Evolutionary conservation across 352 stramenopile species (phyloP).

Genomic region (Phytopythium aichiense): DNA sequence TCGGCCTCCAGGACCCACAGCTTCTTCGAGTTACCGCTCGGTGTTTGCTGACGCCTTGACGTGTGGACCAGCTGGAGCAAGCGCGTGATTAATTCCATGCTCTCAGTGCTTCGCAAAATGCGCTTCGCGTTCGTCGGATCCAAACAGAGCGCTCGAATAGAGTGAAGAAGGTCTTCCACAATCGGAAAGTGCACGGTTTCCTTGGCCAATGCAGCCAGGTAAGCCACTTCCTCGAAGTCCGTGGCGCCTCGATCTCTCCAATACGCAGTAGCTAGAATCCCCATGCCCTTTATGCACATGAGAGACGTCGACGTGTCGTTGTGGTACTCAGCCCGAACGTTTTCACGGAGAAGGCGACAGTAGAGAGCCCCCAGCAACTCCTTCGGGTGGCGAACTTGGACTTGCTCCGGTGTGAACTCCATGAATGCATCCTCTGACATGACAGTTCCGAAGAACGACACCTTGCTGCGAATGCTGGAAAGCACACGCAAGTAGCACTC

Average conservation of each 20-base stretch:
- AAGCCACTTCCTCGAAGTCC: slow-evolving; percentile 67
- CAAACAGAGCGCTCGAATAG: slow-evolving; percentile 50
- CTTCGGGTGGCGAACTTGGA: slow-evolving; percentile 50
- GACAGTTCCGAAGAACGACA: slow-evolving; percentile 44
- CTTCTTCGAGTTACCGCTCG: slow-evolving; percentile 25
- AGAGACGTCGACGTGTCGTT: slow-evolving; percentile 62
- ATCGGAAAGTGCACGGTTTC: slow-evolving; percentile 61
- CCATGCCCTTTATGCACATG: slow-evolving; percentile 55
- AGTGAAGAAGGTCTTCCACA: slow-evolving; percentile 50
- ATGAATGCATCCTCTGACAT: slow-evolving; percentile 53
- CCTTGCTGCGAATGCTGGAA: slow-evolving; percentile 33
- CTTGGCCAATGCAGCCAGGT: slow-evolving; percentile 57
- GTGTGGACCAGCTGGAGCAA: slow-evolving; percentile 67
- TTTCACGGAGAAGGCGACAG: slow-evolving; percentile 72
- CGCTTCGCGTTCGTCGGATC: slow-evolving; percentile 45
- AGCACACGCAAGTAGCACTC: slow-evolving; percentile 87
- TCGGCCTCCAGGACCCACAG: slow-evolving; percentile 44
- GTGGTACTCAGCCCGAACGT: slow-evolving; percentile 60
- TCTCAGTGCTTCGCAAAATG: slow-evolving; percentile 35
- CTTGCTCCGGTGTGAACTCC: slow-evolving; percentile 39
- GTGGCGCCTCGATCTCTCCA: slow-evolving; percentile 25
- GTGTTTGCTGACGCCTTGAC: slow-evolving; percentile 20
- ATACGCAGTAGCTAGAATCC: slow-evolving; percentile 57
- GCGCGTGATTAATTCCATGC: slow-evolving; percentile 47
- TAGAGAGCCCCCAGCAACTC: slow-evolving; percentile 58